Conservation (phyloP, 371 early-diverging fungal genomes). For the Nosema granulosis region DNA sequence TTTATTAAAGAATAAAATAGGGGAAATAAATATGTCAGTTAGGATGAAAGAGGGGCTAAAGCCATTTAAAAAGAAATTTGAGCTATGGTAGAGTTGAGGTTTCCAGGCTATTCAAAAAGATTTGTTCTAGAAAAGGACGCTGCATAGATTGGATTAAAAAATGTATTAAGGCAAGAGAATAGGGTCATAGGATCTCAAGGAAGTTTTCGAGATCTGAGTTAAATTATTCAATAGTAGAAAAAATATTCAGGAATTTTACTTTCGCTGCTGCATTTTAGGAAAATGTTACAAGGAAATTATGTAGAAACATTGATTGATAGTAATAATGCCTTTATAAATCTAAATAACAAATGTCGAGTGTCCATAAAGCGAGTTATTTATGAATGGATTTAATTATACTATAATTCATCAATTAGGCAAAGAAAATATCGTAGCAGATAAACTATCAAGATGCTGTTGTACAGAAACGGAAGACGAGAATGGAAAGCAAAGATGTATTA, state of each 20-base stretch:
- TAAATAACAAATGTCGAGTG: background rate
- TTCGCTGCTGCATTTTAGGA: background rate
- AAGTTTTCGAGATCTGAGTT: background rate
- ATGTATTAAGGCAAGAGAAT: background rate
- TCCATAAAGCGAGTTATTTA: background rate
- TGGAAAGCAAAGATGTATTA: background rate
- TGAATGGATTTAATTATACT: background rate
- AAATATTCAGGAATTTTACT: background rate
- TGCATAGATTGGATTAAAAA: background rate
- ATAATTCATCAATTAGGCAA: background rate
- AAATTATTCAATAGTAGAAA: background rate
- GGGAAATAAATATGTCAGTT: background rate
- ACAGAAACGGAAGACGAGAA: background rate
- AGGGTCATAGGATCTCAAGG: background rate
- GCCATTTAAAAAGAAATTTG: background rate
- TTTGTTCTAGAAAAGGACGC: background rate
- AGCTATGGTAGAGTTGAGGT: background rate
- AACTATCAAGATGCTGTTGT: background rate
- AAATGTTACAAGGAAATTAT: background rate
- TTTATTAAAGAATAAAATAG: background rate
- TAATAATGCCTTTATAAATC: background rate
- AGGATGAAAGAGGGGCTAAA: background rate
- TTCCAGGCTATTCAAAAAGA: background rate
- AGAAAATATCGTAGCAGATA: background rate
- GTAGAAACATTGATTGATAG: background rate